phyloP scores from a whole-genome alignment of 2,329 filamentous ascomycete genomes.

The Elsinoe australis region DNA sequence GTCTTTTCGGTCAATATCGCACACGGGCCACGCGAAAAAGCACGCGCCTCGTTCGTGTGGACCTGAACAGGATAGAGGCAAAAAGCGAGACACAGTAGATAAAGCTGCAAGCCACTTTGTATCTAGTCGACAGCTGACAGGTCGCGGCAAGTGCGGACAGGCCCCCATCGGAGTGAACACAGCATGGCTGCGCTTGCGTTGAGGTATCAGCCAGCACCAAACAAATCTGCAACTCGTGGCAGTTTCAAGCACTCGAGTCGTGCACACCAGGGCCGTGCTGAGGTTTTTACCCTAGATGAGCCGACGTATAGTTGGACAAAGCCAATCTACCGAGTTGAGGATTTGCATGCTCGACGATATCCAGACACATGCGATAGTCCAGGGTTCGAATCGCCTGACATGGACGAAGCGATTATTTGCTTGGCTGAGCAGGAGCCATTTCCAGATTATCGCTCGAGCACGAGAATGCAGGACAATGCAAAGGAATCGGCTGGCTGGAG shows the following conservation, averaged over 20 bases:
- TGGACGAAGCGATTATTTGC: constrained; percentile 4
- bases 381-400: no score
- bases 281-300: no score
- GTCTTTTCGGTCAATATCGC: constrained; percentile 7
- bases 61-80: background rate
- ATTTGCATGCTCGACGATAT: background rate
- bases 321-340: no score
- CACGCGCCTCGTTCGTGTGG: constrained; percentile 1
- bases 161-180: no score
- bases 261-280: constrained; percentile 1
- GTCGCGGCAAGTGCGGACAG: no score
- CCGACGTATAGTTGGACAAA: constrained; percentile 8
- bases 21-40: background rate
- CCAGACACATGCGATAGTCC: background rate
- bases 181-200: no score
- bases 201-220: no score
- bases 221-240: background rate
- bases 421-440: constrained; percentile 7
- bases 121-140: background rate
- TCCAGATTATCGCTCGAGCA: no score
- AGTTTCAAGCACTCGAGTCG: constrained; percentile 5
- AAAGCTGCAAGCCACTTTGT: constrained; percentile 6
- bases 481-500: no score
- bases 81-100: constrained; percentile 2
- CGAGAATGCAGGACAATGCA: no score